phyloP scores from a whole-genome alignment of 257 asterid genomes.

The Fraxinus anomala region DNA sequence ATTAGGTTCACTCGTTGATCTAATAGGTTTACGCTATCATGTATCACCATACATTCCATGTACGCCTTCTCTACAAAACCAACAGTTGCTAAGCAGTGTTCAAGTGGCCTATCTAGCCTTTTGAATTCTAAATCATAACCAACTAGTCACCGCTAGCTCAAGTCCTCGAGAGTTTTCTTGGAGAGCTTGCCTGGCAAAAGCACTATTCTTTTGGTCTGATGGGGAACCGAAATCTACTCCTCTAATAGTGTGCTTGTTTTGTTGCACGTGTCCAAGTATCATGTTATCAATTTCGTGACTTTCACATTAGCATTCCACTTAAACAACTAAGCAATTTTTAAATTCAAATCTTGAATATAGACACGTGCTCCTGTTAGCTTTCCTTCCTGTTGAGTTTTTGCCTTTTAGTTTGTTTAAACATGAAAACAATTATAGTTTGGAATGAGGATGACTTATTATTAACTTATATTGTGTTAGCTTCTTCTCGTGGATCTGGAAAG shows the following conservation, averaged over 20 bases:
- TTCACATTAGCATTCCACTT: background rate
- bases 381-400: background rate
- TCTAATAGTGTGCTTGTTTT: background rate
- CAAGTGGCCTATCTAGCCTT: background rate
- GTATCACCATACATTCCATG: background rate
- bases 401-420: constrained; percentile 15
- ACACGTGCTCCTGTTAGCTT: constrained; percentile 4
- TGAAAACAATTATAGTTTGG: constrained; percentile 9
- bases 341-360: constrained; percentile 5
- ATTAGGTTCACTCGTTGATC: no score
- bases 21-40: background rate
- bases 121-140: background rate
- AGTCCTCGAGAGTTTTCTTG: background rate
- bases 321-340: background rate
- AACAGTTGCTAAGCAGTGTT: background rate
- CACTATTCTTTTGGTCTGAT: background rate
- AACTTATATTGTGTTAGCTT: constrained; percentile 51
- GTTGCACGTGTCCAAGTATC: background rate
- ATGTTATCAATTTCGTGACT: background rate
- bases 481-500: constrained; percentile 97
- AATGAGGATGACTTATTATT: constrained; percentile 11
- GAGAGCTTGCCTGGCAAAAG: background rate
- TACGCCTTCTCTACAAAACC: background rate
- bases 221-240: background rate
- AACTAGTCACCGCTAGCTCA: background rate